Evolutionary conservation across 129 eudicot genomes (phyloP), one percentile per base, ranked within the genome.

Genomic region (Flaveria robusta): DNA sequence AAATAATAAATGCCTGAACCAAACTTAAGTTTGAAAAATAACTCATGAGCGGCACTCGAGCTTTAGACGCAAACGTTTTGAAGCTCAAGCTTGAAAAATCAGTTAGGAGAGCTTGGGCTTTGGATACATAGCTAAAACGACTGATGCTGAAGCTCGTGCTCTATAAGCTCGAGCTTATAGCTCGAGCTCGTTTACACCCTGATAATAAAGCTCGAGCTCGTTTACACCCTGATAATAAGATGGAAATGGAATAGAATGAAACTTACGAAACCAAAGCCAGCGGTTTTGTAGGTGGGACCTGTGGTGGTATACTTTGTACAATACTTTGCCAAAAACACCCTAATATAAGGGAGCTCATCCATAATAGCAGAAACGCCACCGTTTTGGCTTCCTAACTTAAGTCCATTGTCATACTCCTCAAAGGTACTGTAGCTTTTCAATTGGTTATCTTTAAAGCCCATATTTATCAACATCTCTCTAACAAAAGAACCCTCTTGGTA

Each of bases 401-500:
- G 70, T 11, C 16, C 70, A n/a, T 66, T 14, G 9, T 66, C 49
- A 1, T 37, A 66, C 50, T 66, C 3, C 7, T 66, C 70, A 66
- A 34, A 66, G 0, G 27, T 66, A 47, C 16, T 34, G 1, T 34
- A 66, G 49, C 3, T 37, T n/a, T 66, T 70, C 16, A 70, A 49
- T 20, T 52, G 11, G 16, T 24, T 26, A 0, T 70, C 75, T 1
- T 70, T 26, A 49, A 70, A 70, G 26, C 59, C 59, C 75, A 70
- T 24, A 9, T 16, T 1, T 14, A 0, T 70, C 14, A 70, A 16
- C 58, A 20, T 24, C 6, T 47, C 39, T 10, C 11, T 26, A 7
- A 70, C 26, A 46, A 68, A 46, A 6, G 78, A 68, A 47, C 74
- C 72, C 43, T n/a, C 16, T 37, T 66, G 80, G 78, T 54, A 72